phyloP scores from a whole-genome alignment of 1,139 yeast genomes.

The Pneumocystis canis region DNA sequence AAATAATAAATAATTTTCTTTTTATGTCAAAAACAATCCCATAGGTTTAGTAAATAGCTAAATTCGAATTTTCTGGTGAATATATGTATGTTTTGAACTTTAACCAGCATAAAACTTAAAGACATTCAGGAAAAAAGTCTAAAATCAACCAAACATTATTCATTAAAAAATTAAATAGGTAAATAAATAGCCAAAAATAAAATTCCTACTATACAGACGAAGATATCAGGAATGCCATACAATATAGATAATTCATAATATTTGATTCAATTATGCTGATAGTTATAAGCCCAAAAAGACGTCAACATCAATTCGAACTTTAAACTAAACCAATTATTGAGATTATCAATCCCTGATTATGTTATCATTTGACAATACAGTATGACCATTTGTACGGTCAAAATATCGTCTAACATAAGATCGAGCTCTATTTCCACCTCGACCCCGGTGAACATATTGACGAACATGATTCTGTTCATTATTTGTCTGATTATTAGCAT shows the following conservation, averaged over 20 bases:
- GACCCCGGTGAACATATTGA: neutral
- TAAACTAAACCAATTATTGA: neutral
- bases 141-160: neutral
- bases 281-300: neutral
- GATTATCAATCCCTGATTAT: neutral
- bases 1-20: neutral
- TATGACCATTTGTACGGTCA: neutral
- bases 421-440: conserved; percentile 1
- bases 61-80: neutral
- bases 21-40: neutral
- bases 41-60: neutral
- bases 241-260: neutral
- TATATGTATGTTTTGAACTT: neutral
- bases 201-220: neutral
- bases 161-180: neutral
- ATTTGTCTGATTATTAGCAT: neutral
- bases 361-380: neutral
- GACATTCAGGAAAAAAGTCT: neutral
- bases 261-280: neutral
- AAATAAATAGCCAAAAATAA: conserved; percentile 1
- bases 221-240: neutral
- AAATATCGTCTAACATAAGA: neutral
- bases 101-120: neutral
- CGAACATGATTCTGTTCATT: neutral
- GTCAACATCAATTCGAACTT: neutral